Percentiles rank a stretch among this genome's conserved stretches.
Evolutionary conservation across 345 rosid genomes (phyloP).

Genomic region (Gynandropsis gynandra): DNA sequence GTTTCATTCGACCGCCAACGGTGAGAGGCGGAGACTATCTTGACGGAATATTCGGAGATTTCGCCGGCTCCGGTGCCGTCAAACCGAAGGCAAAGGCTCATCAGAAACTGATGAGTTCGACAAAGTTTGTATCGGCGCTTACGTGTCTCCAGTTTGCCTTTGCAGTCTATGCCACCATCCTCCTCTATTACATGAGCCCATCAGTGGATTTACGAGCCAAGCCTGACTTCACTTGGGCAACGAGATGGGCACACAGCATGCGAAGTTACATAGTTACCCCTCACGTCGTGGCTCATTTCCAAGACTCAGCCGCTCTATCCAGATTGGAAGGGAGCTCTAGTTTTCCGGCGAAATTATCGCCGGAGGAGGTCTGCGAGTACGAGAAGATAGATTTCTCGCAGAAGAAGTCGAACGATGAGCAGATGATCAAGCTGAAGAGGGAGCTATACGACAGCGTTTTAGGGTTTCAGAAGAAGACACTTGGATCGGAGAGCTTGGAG

Average conservation of each 20-base stretch:
- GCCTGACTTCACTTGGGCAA: slow-evolving; percentile 91
- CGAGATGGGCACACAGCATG: slow-evolving; percentile 68
- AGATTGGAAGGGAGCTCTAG: slow-evolving; percentile 22
- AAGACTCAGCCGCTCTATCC: slow-evolving; percentile 41
- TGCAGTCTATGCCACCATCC: slow-evolving; percentile 83
- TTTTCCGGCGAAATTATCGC: slow-evolving; percentile 23
- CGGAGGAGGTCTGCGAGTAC: slow-evolving; percentile 62
- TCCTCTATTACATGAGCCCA: slow-evolving; percentile 88
- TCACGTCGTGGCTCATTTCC: slow-evolving; percentile 54
- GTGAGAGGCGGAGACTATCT: slow-evolving; percentile 60
- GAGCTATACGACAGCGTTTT: slow-evolving; percentile 61
- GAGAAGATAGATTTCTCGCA: slow-evolving; percentile 87
- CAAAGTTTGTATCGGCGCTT: slow-evolving; percentile 58
- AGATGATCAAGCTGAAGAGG: slow-evolving; percentile 72
- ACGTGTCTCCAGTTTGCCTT: slow-evolving; percentile 80
- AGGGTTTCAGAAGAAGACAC: slow-evolving; percentile 46
- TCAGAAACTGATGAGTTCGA: slow-evolving; percentile 31
- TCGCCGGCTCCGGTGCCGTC: slow-evolving; percentile 43
- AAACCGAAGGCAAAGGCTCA: slow-evolving; percentile 31
- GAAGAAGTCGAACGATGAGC: slow-evolving; percentile 70
- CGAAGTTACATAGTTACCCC: slow-evolving; percentile 56
- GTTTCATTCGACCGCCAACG: slow-evolving; percentile 45
- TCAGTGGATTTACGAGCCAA: slow-evolving; percentile 60
- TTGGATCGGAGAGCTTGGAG: slow-evolving; percentile 59
- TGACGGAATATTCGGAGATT: slow-evolving; percentile 68